Base-by-base conservation (phyloP, 2,329 filamentous ascomycete genomes). In the Penicillium rolfsii region DNA sequence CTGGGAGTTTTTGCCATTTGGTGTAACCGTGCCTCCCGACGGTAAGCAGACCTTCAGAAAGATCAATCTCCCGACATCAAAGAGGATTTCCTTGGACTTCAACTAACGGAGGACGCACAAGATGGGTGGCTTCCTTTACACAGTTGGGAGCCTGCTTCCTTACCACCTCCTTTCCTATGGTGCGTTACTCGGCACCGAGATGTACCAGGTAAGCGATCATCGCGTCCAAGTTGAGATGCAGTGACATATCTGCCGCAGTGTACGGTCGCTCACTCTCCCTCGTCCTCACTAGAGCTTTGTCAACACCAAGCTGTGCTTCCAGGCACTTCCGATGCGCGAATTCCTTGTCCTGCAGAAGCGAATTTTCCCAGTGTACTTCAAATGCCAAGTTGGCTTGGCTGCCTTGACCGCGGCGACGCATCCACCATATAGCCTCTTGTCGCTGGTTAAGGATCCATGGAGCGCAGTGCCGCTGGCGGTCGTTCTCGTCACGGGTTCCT, bases 351-450 rank as follows among this genome's bases (percentile, higher is more conserved):
- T 81, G 2, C 76, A 80, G 52, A 79, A 77, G 58, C 71, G 69
- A 3, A 52, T 79, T 0, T 80, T 80, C 54, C 78, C 77, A 0
- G 61, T 74, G 1, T 80, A 81, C 52, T 80, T 80, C 59, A 67
- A 65, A 4, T 64, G 67, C 11, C 78, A 81, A 58, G 69, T 74
- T 1, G 60, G 75, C 7, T 68, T 81, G 6, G 64, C 76, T 2
- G 40, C 75, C 1, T 46, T 79, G 8, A 73, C 76, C 1, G 73
- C 69, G 5, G 61, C 69, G 2, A 79, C 76, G 2, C 65, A 69
- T 19, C 76, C 77, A 22, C 74, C 73, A 2, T 64, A 68, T 26
- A 75, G 76, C 5, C 61, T 73, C 1, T 2, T 70, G 0, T 76
- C 74, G 2, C 56, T 77, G 14, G 19, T 66, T 2, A 56, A 59